phyloP scores from a whole-genome alignment of 208 protist genomes.

The Crithidia acanthocephali region DNA sequence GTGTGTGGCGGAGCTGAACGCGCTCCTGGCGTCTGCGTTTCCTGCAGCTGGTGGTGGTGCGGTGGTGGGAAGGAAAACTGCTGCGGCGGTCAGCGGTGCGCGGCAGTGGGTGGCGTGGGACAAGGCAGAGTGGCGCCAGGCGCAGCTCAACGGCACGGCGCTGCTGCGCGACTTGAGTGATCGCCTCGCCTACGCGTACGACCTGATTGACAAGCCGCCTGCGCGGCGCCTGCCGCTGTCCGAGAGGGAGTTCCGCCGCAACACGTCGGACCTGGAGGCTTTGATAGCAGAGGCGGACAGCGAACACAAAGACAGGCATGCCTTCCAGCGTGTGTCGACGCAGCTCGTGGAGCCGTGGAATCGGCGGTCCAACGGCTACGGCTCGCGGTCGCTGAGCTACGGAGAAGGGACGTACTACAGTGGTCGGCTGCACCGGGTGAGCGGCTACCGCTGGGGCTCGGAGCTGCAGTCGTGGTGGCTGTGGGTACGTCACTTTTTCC shows the following conservation, averaged over 20 bases:
- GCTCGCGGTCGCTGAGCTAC: conserved; percentile 27
- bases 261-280: not conserved
- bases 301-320: not conserved
- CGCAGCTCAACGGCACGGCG: conserved; percentile 9
- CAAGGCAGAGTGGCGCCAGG: conserved; percentile 8
- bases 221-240: conserved; percentile 25
- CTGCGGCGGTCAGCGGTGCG: not conserved
- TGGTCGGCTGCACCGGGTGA: conserved; percentile 60
- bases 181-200: conserved; percentile 26
- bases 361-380: conserved; percentile 14
- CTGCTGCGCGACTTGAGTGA: conserved; percentile 30
- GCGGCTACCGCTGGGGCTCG: conserved; percentile 51
- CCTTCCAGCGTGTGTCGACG: conserved; percentile 17
- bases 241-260: conserved; percentile 12
- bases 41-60: not conserved
- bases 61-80: too few relatives aligned
- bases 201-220: conserved; percentile 5
- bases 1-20: conserved; percentile 43
- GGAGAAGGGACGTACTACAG: conserved; percentile 79
- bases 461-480: conserved; percentile 22
- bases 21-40: conserved; percentile 7
- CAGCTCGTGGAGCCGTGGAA: conserved; percentile 80
- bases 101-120: not conserved
- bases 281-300: not conserved
- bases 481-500: conserved; percentile 22